Evolutionary conservation across 2,329 filamentous ascomycete genomes (phyloP).

Genomic region (Trichophaea hybrida): DNA sequence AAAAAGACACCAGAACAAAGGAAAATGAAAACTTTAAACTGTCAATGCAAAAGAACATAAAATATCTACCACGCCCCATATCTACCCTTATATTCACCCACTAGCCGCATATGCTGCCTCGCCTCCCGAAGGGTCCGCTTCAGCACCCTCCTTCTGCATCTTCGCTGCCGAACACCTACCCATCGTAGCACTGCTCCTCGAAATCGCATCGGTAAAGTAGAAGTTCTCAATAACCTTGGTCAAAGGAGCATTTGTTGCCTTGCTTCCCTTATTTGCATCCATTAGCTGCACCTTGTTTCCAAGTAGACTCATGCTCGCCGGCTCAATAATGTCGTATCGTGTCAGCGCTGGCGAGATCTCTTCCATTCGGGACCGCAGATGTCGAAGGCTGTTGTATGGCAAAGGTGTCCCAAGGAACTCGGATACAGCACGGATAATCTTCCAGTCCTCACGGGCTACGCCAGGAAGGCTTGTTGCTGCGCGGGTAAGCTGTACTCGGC

Average conservation of each 20-base stretch:
- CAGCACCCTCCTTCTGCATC: constrained; percentile 34
- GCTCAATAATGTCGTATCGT: constrained; percentile 82
- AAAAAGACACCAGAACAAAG: not conserved
- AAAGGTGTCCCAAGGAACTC: constrained; percentile 81
- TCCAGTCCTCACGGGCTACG: constrained; percentile 91
- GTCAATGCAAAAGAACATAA: constrained; percentile 1
- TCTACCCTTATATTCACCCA: constrained; percentile 10
- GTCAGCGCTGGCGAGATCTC: constrained; percentile 85
- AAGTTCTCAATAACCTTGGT: constrained; percentile 88
- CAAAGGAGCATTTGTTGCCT: constrained; percentile 56
- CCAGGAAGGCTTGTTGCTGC: constrained; percentile 79
- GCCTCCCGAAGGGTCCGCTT: constrained; percentile 10
- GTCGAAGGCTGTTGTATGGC: constrained; percentile 83
- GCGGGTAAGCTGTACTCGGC: constrained; percentile 84
- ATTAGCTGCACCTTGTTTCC: constrained; percentile 76
- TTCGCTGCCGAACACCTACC: constrained; percentile 91
- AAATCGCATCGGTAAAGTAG: constrained; percentile 95
- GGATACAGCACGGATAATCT: constrained; percentile 84
- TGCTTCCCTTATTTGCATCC: constrained; percentile 84
- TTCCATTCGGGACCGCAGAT: constrained; percentile 80
- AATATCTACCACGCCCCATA: not conserved
- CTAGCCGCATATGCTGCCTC: constrained; percentile 17
- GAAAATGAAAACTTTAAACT: not conserved
- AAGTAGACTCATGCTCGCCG: constrained; percentile 29
- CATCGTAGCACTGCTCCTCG: constrained; percentile 96